A percentile compares a stretch with the other conserved stretches of the same genome.
These are phyloP conservation scores for Neonectria punicea DNA, from an alignment of 2,329 filamentous ascomycete genomes.

Conservation along the genomic window DNA sequence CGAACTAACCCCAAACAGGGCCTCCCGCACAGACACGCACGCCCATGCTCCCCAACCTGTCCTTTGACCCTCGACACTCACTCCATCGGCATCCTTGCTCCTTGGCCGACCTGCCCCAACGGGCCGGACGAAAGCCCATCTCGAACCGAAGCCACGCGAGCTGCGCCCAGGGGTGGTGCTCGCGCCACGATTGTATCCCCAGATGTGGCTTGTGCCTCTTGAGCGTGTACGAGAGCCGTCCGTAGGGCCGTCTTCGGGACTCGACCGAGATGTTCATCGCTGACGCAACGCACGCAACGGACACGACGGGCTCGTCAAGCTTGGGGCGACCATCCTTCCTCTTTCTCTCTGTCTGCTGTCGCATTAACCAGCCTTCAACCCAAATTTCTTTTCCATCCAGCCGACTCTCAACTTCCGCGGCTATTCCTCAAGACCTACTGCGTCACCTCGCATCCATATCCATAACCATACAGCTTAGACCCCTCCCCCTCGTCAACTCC, in stretches of 20 bases:
- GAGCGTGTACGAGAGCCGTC: constrained; percentile 13
- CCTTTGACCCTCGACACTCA: constrained; percentile 15
- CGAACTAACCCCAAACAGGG: constrained; percentile 25
- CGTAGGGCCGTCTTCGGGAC: constrained; percentile 38
- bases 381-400: constrained; percentile 33
- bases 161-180: constrained; percentile 14
- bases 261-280: constrained; percentile 38
- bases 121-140: constrained; percentile 34
- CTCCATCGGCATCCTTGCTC: constrained; percentile 34
- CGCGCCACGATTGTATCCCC: constrained; percentile 18
- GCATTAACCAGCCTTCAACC: constrained; percentile 15
- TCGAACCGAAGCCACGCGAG: constrained; percentile 41
- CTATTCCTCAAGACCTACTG: constrained; percentile 31
- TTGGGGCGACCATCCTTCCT: background rate
- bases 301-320: constrained; percentile 4
- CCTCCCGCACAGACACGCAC: constrained; percentile 7
- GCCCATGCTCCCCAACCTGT: constrained; percentile 27
- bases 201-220: background rate
- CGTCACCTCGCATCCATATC: constrained; percentile 25
- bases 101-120: constrained; percentile 39
- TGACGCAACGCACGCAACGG: constrained; percentile 29
- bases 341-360: constrained; percentile 9
- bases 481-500: constrained; percentile 11
- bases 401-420: constrained; percentile 34
- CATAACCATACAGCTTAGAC: constrained; percentile 19